These are phyloP conservation scores for Escallonia rubra DNA, from an alignment of 129 eudicot species.

Conservation along the genomic window DNA sequence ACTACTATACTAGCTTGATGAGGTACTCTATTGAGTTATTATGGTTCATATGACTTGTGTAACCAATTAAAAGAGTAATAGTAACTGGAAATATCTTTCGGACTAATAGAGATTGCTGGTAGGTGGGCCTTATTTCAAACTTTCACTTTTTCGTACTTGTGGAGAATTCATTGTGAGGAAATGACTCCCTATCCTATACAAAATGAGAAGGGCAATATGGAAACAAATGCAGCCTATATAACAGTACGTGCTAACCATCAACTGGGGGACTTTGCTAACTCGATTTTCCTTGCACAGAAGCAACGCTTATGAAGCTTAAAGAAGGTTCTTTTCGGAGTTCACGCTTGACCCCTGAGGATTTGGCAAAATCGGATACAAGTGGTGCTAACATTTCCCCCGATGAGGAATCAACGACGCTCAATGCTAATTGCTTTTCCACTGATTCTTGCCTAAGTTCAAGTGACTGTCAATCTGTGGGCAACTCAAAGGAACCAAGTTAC, in stretches of 20 bases:
- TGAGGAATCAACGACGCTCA: constrained; percentile 18
- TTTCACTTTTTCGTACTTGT: neutral
- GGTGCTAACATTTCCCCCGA: constrained; percentile 15
- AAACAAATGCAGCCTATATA: no score
- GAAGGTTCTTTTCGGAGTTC: constrained; percentile 57
- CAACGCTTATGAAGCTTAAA: constrained; percentile 72
- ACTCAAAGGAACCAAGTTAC: constrained; percentile 22
- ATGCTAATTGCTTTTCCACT: constrained; percentile 23
- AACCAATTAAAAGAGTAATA: no score
- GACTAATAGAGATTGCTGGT: no score
- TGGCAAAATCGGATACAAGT: constrained; percentile 9
- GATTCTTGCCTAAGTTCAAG: constrained; percentile 6
- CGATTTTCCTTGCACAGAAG: constrained; percentile 36
- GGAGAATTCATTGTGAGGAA: neutral
- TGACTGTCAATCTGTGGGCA: constrained; percentile 18
- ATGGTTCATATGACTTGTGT: no score
- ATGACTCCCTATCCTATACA: neutral
- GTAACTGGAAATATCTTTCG: no score
- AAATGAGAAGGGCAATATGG: neutral
- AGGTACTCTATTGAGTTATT: no score
- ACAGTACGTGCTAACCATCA: neutral
- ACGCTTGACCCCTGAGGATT: constrained; percentile 18
- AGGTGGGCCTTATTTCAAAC: neutral
- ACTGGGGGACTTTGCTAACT: neutral
- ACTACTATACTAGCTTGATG: no score